Evolutionary conservation across 2,329 filamentous ascomycete species (phyloP).

Genomic region (Exophiala alcalophila): DNA sequence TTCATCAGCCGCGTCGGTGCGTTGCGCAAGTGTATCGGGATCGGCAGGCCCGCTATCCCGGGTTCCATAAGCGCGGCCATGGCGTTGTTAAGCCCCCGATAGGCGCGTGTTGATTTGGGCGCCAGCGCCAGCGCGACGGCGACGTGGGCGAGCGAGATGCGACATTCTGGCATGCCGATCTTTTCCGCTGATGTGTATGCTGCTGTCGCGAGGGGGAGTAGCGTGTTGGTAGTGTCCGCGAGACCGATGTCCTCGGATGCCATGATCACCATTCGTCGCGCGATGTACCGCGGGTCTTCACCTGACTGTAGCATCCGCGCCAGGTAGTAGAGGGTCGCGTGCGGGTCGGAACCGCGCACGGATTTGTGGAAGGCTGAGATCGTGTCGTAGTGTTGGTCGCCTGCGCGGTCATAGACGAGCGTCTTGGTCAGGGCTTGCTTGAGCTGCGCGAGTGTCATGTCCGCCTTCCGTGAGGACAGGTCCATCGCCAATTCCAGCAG

Average conservation of each 20-base stretch:
- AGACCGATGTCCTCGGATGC: conserved; percentile 91
- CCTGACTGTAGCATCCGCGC: conserved; percentile 93
- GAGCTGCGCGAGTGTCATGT: conserved; percentile 70
- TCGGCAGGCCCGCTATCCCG: conserved; percentile 73
- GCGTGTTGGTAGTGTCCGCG: conserved; percentile 77
- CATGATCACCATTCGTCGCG: conserved; percentile 88
- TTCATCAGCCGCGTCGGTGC: conserved; percentile 91
- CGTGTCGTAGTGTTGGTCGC: conserved; percentile 96
- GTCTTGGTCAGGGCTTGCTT: conserved; percentile 85
- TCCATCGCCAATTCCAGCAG: conserved; percentile 85
- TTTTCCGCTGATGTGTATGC: conserved; percentile 86
- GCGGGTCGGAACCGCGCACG: conserved; percentile 78
- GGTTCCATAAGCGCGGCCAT: conserved; percentile 77
- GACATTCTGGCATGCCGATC: conserved; percentile 90
- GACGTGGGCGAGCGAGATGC: conserved; percentile 87
- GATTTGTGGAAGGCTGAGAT: conserved; percentile 98
- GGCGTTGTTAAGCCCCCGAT: conserved; percentile 77
- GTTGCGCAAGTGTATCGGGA: conserved; percentile 86
- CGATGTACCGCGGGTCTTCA: conserved; percentile 89
- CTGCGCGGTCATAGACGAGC: conserved; percentile 88
- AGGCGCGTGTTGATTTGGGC: conserved; percentile 82
- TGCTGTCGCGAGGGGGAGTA: conserved; percentile 80
- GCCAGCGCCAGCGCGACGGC: conserved; percentile 76
- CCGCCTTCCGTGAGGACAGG: conserved; percentile 55
- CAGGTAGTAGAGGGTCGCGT: conserved; percentile 91